Conservation (phyloP, 768 basidiomycete genomes). For the Termitomyces sp. region DNA sequence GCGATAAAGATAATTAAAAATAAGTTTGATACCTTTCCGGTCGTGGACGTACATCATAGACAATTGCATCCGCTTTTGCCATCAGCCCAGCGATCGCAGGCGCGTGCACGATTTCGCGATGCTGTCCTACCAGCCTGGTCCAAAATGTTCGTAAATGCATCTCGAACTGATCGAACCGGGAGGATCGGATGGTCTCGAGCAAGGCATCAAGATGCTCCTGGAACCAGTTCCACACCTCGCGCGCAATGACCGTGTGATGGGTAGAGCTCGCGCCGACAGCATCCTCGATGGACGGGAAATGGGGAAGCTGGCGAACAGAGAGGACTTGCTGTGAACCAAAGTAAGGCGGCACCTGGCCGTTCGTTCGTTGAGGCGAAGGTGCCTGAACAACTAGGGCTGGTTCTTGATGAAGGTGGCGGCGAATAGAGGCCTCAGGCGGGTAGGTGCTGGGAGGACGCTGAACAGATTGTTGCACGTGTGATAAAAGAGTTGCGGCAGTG, state of each 20-base stretch:
- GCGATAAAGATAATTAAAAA: slow-evolving; percentile 4
- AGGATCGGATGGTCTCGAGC: slow-evolving; percentile 68
- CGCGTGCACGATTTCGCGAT: slow-evolving; percentile 86
- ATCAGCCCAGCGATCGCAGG: slow-evolving; percentile 85
- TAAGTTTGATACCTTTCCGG: slow-evolving; percentile 1
- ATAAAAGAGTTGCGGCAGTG: slow-evolving; percentile 70
- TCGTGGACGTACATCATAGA: slow-evolving; percentile 74
- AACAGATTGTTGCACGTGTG: slow-evolving; percentile 74
- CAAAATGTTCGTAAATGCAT: slow-evolving; percentile 84
- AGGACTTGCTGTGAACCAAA: slow-evolving; percentile 45
- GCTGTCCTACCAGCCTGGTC: slow-evolving; percentile 65
- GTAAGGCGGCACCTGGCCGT: slow-evolving; percentile 38
- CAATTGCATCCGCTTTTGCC: slow-evolving; percentile 85
- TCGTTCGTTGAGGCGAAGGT: slow-evolving; percentile 46
- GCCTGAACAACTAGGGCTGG: slow-evolving; percentile 47
- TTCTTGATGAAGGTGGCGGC: slow-evolving; percentile 65
- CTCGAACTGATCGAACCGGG: slow-evolving; percentile 88
- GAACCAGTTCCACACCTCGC: slow-evolving; percentile 91
- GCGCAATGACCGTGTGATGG: slow-evolving; percentile 75
- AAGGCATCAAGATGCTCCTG: slow-evolving; percentile 85
- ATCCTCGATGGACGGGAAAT: slow-evolving; percentile 85
- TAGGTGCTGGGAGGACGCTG: slow-evolving; percentile 55
- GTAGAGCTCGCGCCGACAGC: slow-evolving; percentile 70
- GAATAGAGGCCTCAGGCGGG: slow-evolving; percentile 71
- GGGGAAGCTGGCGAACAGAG: slow-evolving; percentile 72